Evolutionary conservation across 805 yeast species (phyloP).

Genomic region (Monosporozyma solicola): DNA sequence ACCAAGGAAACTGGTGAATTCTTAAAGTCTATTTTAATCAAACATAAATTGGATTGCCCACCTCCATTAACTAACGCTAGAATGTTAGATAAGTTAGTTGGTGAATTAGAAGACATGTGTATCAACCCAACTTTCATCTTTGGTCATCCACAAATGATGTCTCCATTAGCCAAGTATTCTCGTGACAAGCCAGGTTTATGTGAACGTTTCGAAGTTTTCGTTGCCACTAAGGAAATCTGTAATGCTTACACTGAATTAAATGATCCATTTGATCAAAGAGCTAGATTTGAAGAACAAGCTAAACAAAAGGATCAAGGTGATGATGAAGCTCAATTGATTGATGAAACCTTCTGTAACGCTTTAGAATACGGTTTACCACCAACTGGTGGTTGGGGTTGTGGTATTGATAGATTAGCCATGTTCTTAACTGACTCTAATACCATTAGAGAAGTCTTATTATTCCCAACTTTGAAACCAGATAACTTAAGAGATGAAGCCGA

Average conservation of each 20-base stretch:
- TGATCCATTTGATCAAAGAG: conserved; percentile 97
- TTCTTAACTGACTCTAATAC: conserved; percentile 94
- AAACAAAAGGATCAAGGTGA: conserved; percentile 98
- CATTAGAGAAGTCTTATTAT: conserved; percentile 91
- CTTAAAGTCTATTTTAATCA: conserved; percentile 68
- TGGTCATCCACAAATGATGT: conserved; percentile 99
- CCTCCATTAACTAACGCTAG: conserved; percentile 94
- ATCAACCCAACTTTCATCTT: conserved; percentile 96
- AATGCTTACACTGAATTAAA: conserved; percentile 98
- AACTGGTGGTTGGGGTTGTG: conserved; percentile 99
- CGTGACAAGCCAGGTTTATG: conserved; percentile 89
- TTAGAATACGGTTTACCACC: conserved; percentile 98
- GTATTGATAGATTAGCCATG: conserved; percentile 97
- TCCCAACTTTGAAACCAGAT: conserved; percentile 99
- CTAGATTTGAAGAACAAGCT: conserved; percentile 97
- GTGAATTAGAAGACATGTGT: conserved; percentile 89
- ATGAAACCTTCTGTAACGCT: conserved; percentile 95
- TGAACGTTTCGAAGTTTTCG: conserved; percentile 97
- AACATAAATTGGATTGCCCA: conserved; percentile 78
- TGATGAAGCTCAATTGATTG: conserved; percentile 95
- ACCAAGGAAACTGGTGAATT: conserved; percentile 89
- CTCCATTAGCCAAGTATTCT: conserved; percentile 95
- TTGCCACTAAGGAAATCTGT: conserved; percentile 96
- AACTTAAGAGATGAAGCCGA: conserved; percentile 30
- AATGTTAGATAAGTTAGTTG: conserved; percentile 96